phyloP scores from a whole-genome alignment of 2,329 filamentous ascomycete species.

The Arthrobotrys iridis region DNA sequence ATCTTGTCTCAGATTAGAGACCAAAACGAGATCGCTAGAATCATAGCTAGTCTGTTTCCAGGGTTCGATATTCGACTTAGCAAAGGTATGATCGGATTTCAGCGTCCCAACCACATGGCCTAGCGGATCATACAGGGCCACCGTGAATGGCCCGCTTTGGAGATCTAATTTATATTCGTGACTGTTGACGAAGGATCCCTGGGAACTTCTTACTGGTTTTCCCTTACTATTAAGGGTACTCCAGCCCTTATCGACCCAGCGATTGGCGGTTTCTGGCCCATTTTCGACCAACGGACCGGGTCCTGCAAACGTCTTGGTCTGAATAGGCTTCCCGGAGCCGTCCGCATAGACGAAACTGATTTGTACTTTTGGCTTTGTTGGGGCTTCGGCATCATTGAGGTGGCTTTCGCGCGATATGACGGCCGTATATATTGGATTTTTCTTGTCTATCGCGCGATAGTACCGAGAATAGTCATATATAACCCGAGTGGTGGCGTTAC shows the following conservation, averaged over 20 bases:
- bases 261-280: no score
- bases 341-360: slow-evolving; percentile 14
- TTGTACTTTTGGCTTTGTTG: not conserved
- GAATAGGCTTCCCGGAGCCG: slow-evolving; percentile 22
- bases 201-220: slow-evolving; percentile 52
- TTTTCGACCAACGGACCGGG: not conserved
- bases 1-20: no score
- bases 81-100: no score
- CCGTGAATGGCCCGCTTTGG: no score
- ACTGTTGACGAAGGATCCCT: slow-evolving; percentile 55
- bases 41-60: no score
- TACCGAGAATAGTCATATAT: not conserved
- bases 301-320: not conserved
- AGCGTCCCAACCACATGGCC: no score
- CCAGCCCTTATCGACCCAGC: slow-evolving; percentile 56
- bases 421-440: no score
- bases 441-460: not conserved
- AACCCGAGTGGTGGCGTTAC: not conserved
- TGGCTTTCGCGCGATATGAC: not conserved
- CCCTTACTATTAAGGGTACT: slow-evolving; percentile 57
- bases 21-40: no score
- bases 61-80: no score
- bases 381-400: not conserved
- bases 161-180: slow-evolving; percentile 52
- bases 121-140: no score